Conservation (phyloP, 2,329 filamentous ascomycete species). For the Botrytis fabae region DNA sequence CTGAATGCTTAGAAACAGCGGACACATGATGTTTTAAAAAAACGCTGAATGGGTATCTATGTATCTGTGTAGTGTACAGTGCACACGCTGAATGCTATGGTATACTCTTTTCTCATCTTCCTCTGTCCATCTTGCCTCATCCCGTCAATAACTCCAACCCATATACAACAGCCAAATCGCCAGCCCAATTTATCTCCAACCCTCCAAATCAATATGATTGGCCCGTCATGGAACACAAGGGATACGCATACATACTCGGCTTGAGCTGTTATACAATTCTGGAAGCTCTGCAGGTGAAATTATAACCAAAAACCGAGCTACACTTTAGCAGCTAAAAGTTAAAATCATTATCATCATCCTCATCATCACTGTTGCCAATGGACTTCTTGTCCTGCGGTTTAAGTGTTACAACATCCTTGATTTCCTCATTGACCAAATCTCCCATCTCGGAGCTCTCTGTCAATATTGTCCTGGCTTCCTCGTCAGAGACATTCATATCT, state of each 20-base stretch:
- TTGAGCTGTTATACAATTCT: neutral
- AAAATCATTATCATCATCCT: constrained; percentile 24
- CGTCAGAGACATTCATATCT: constrained; percentile 52
- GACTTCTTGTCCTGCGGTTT: constrained; percentile 54
- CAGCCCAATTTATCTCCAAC: neutral
- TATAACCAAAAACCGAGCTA: neutral
- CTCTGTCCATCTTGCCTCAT: neutral
- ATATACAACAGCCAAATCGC: neutral
- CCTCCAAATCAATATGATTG: neutral
- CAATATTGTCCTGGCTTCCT: constrained; percentile 41
- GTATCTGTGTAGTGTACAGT: neutral
- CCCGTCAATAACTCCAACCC: neutral
- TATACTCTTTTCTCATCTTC: neutral
- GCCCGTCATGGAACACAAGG: neutral
- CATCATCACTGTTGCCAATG: constrained; percentile 40
- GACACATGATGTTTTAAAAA: neutral
- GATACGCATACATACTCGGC: neutral
- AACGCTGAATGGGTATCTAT: constrained; percentile 7
- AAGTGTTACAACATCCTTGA: constrained; percentile 56
- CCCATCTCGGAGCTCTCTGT: constrained; percentile 34
- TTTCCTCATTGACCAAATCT: constrained; percentile 39
- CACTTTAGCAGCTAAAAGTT: neutral
- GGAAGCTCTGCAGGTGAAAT: neutral
- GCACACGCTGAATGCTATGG: neutral
- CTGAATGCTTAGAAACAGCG: neutral